Conservation (phyloP, 139 green algal species). For the Mesostigma viride region DNA sequence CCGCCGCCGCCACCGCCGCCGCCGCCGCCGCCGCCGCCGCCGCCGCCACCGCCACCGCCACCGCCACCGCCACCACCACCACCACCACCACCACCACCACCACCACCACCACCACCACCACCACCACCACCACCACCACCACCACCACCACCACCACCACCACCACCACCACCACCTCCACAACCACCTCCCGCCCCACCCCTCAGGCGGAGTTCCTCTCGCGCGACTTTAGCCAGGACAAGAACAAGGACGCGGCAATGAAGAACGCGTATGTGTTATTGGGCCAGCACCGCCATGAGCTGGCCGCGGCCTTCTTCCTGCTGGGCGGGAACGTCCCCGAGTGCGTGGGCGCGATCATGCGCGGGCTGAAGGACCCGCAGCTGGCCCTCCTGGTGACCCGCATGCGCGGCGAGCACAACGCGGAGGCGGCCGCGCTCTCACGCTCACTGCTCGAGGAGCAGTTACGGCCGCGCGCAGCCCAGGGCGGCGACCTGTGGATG, state of each 20-base stretch:
- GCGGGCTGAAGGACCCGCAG: conserved; percentile 56
- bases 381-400: conserved; percentile 43
- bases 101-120: too few relatives aligned
- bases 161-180: too few relatives aligned
- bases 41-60: too few relatives aligned
- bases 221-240: conserved; percentile 51
- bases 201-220: conserved; percentile 82
- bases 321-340: conserved; percentile 44
- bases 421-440: neutral
- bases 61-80: too few relatives aligned
- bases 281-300: conserved; percentile 63
- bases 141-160: too few relatives aligned
- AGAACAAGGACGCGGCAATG: conserved; percentile 44
- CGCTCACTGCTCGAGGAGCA: neutral
- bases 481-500: neutral
- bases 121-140: too few relatives aligned
- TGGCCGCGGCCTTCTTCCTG: conserved; percentile 80
- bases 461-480: neutral
- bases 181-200: too few relatives aligned
- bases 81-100: too few relatives aligned
- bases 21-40: too few relatives aligned
- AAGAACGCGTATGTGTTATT: conserved; percentile 88
- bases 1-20: too few relatives aligned
- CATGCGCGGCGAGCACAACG: conserved; percentile 20
- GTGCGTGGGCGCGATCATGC: conserved; percentile 45